Evolutionary conservation across 176 grass and related monocot species (phyloP).

Genomic region (Phoenix dactylifera): DNA sequence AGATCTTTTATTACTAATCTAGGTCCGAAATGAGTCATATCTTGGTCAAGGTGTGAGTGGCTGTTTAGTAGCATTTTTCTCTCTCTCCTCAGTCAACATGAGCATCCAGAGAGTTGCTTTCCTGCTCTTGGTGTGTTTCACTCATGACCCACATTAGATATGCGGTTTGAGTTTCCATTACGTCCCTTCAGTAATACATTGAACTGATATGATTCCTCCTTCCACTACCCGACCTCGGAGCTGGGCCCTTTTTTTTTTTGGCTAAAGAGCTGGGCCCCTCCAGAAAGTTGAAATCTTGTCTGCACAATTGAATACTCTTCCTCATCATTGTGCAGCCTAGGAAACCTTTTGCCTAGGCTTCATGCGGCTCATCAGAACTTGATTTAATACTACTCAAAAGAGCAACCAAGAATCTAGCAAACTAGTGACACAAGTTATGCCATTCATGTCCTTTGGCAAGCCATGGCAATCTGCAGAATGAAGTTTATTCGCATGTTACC

Average conservation of each 20-base stretch:
- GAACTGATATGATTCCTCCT: conserved; percentile 56
- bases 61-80: conserved; percentile 12
- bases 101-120: conserved; percentile 48
- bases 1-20: not conserved
- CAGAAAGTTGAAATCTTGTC: conserved; percentile 10
- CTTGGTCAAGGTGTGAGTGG: conserved; percentile 12
- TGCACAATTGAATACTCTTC: conserved; percentile 20
- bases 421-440: conserved; percentile 1
- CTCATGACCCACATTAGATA: conserved; percentile 19
- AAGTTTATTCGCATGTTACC: no score
- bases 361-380: not conserved
- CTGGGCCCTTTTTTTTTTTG: no score
- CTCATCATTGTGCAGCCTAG: conserved; percentile 29
- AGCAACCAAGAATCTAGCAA: no score
- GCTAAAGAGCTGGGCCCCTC: not conserved
- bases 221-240: conserved; percentile 18
- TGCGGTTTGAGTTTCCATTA: conserved; percentile 35
- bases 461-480: no score
- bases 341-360: not conserved
- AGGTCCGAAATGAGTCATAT: not conserved
- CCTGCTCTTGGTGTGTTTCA: conserved; percentile 41
- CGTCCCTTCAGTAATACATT: conserved; percentile 14
- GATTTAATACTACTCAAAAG: not conserved
- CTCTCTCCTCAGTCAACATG: conserved; percentile 26
- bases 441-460: no score